Evolutionary conservation across 2,329 filamentous ascomycete genomes (phyloP).

Genomic region (Rhinocladiella similis): DNA sequence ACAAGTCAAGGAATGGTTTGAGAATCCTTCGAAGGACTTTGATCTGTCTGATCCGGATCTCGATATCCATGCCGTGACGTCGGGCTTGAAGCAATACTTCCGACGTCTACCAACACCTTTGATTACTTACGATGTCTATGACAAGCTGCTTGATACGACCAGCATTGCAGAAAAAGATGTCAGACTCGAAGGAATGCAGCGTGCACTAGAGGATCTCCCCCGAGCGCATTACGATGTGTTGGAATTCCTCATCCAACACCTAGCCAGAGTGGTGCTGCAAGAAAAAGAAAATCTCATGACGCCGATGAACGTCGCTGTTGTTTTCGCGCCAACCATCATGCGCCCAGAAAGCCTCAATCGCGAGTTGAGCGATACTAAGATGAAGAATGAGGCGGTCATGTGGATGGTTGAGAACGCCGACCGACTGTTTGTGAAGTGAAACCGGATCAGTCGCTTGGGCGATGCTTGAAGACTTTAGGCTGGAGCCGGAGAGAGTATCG

Average conservation of each 20-base stretch:
- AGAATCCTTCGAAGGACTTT: slow-evolving; percentile 70
- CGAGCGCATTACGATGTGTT: slow-evolving; percentile 83
- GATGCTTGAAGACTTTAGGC: slow-evolving; percentile 16
- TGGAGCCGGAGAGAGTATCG: background rate
- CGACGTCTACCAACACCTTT: slow-evolving; percentile 85
- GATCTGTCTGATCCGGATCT: slow-evolving; percentile 92
- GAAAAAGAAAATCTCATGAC: slow-evolving; percentile 94
- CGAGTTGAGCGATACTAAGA: slow-evolving; percentile 94
- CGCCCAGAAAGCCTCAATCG: slow-evolving; percentile 83
- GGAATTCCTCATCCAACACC: slow-evolving; percentile 91
- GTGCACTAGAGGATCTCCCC: slow-evolving; percentile 76
- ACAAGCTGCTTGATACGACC: slow-evolving; percentile 71
- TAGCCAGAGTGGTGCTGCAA: slow-evolving; percentile 79
- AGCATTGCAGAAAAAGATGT: slow-evolving; percentile 60
- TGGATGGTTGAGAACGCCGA: slow-evolving; percentile 90
- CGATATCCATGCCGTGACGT: slow-evolving; percentile 95
- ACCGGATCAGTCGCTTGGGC: background rate
- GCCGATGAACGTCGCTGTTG: slow-evolving; percentile 90
- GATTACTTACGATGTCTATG: slow-evolving; percentile 90
- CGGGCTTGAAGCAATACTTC: slow-evolving; percentile 96
- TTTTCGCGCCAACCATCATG: slow-evolving; percentile 98
- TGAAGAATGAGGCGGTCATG: slow-evolving; percentile 88
- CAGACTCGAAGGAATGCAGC: slow-evolving; percentile 69
- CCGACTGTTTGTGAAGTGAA: slow-evolving; percentile 63
- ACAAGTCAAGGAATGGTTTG: slow-evolving; percentile 86